Percentiles rank a stretch among this genome's conserved stretches.
Conservation (phyloP, 305 asterid species). For the Rubia balearica region DNA sequence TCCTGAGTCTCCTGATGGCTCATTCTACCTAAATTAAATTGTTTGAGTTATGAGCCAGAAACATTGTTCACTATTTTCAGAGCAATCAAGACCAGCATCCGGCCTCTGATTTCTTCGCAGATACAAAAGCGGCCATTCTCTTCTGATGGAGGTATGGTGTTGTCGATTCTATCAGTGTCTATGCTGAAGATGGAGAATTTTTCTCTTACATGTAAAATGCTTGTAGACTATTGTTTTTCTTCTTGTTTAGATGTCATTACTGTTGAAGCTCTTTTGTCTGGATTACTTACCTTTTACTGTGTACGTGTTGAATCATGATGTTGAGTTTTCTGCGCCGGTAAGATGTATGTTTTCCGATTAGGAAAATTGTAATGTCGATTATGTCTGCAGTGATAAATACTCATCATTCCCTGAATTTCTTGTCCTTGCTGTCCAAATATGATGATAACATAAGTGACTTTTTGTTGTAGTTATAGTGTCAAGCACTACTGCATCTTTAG, state of each 20-base stretch:
- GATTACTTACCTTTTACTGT: neutral
- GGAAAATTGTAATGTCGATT: neutral
- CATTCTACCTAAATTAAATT: neutral
- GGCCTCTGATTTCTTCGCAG: slow-evolving; percentile 25
- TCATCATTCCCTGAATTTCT: neutral
- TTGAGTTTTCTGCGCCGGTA: neutral
- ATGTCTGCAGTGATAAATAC: neutral
- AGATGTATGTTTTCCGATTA: neutral
- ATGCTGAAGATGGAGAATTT: neutral
- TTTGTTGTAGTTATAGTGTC: neutral
- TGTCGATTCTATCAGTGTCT: neutral
- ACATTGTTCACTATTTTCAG: slow-evolving; percentile 31
- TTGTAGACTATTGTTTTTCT: neutral
- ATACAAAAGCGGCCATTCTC: slow-evolving; percentile 49
- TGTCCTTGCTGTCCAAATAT: neutral
- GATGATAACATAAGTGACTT: neutral
- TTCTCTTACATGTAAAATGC: neutral
- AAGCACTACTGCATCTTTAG: neutral
- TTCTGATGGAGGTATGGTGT: slow-evolving; percentile 49
- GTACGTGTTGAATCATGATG: neutral
- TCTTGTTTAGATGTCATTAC: neutral
- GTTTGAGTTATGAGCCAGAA: neutral
- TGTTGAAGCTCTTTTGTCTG: neutral
- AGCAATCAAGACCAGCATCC: slow-evolving; percentile 30
- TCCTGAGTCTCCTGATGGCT: neutral